Percentiles rank a stretch among this genome's conserved stretches.
Evolutionary conservation across 225 moss, liverwort and hornwort genomes (phyloP).

Genomic region (Physcomitrium patens): DNA sequence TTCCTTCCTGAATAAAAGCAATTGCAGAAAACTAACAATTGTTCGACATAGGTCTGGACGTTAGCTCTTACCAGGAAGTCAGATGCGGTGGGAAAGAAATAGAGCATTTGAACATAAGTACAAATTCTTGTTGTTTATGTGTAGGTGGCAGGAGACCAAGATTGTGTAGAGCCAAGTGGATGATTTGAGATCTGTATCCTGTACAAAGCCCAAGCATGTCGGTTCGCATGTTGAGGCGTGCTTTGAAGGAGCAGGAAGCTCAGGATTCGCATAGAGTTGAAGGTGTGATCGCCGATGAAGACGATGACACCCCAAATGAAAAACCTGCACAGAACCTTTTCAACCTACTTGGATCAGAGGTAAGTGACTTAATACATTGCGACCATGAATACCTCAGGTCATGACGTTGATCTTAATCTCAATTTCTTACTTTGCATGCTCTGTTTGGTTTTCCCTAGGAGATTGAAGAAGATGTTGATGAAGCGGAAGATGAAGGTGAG

Average conservation of each 20-base stretch:
- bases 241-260: constrained; percentile 59
- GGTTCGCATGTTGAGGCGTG: constrained; percentile 81
- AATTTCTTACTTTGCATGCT: constrained; percentile 23
- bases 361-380: constrained; percentile 30
- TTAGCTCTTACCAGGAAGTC: no score
- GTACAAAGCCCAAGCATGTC: constrained; percentile 56
- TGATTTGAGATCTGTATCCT: constrained; percentile 12
- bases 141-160: constrained; percentile 13
- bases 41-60: no score
- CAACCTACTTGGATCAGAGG: constrained; percentile 66
- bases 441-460: constrained; percentile 36
- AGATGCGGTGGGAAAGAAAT: no score
- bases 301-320: constrained; percentile 47
- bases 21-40: no score
- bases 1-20: no score
- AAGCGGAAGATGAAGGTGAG: constrained; percentile 44
- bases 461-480: constrained; percentile 49
- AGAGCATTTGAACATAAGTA: no score
- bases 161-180: constrained; percentile 1
- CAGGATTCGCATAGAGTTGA: constrained; percentile 37
- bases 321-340: constrained; percentile 70
- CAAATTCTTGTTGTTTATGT: constrained; percentile 20
- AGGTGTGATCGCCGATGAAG: constrained; percentile 47
- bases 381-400: constrained; percentile 7
- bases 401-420: constrained; percentile 10